A percentile compares a stretch with the other conserved stretches of the same genome.
These are phyloP conservation scores for Aspergillus cavernicola DNA, from an alignment of 495 filamentous ascomycete species.

Conservation along the genomic window DNA sequence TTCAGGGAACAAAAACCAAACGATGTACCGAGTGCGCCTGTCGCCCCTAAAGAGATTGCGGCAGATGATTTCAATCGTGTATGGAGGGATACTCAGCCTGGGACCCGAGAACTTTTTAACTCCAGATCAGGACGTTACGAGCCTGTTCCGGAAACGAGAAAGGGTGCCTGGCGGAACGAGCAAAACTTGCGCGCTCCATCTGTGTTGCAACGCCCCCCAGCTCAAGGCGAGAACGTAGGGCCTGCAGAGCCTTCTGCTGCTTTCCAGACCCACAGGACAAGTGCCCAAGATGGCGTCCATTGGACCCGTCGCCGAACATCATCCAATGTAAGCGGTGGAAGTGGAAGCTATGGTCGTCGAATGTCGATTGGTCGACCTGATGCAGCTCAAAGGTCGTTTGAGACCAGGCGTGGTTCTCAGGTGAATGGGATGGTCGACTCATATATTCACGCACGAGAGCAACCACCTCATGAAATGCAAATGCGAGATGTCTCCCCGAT, in stretches of 20 bases:
- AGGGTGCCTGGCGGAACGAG: slow-evolving; percentile 65
- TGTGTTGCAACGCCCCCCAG: slow-evolving; percentile 67
- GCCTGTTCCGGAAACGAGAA: slow-evolving; percentile 72
- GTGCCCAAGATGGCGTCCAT: slow-evolving; percentile 58
- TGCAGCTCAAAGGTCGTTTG: slow-evolving; percentile 40
- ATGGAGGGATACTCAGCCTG: slow-evolving; percentile 69
- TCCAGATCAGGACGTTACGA: slow-evolving; percentile 93
- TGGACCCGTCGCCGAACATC: slow-evolving; percentile 82
- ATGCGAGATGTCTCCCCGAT: slow-evolving; percentile 23
- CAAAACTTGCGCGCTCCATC: slow-evolving; percentile 66
- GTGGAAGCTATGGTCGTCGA: slow-evolving; percentile 61
- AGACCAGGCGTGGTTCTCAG: slow-evolving; percentile 44
- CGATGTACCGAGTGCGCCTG: slow-evolving; percentile 29
- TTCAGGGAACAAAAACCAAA: slow-evolving; percentile 30
- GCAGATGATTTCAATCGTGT: slow-evolving; percentile 91
- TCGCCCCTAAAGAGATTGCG: slow-evolving; percentile 75
- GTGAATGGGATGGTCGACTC: slow-evolving; percentile 39
- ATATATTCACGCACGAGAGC: slow-evolving; percentile 26
- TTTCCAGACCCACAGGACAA: slow-evolving; percentile 78
- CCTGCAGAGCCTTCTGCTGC: slow-evolving; percentile 89
- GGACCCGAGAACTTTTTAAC: slow-evolving; percentile 78
- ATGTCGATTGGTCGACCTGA: slow-evolving; percentile 53
- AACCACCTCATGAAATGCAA: slow-evolving; percentile 18
- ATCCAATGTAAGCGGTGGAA: slow-evolving; percentile 93
- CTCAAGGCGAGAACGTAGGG: slow-evolving; percentile 52